Evolutionary conservation across 1,284 basidiomycete genomes (phyloP), one percentile per base, ranked within the genome.

Genomic region (Phylloporus sp.): DNA sequence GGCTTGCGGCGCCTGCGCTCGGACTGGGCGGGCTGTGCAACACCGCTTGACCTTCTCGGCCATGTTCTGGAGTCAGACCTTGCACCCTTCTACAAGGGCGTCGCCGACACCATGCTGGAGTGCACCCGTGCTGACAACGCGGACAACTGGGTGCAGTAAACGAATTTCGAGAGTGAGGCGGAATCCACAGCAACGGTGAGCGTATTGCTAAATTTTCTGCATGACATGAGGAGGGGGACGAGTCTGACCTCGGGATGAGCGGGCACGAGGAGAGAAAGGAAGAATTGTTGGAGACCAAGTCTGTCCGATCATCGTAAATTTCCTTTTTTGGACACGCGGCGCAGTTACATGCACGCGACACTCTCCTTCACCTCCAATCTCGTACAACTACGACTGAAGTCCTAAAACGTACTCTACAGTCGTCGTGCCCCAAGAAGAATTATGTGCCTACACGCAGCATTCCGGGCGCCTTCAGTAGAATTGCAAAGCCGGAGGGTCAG

Each of bases 391-490:
- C n/a, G n/a, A n/a, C n/a, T n/a, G n/a, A n/a, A n/a, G n/a, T n/a
- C n/a, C n/a, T n/a, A n/a, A n/a, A n/a, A n/a, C n/a, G n/a, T n/a
- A n/a, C n/a, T n/a, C n/a, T n/a, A n/a, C n/a, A n/a, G n/a, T n/a
- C n/a, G n/a, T n/a, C n/a, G n/a, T n/a, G n/a, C n/a, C n/a, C n/a
- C n/a, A n/a, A n/a, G n/a, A n/a, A n/a, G 37, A 39, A 39, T 39
- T 5, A 52, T 78, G 47, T 27, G 79, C 77, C 78, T 65, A 60
- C 74, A 78, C 6, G 77, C 75, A 0, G 92, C 93, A 75, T 95
- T 94, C 39, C 93, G 80, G 0, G 95, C 94, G 4, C 92, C 92
- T 66, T 95, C 93, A 92, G 71, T 89, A 89, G 72, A 93, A 95
- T 55, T 86, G 82, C 64, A 96, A 76, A 0, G 87, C 88, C 0